Evolutionary conservation across 2,329 filamentous ascomycete genomes (phyloP).

Genomic region (Aureobasidium sp.): DNA sequence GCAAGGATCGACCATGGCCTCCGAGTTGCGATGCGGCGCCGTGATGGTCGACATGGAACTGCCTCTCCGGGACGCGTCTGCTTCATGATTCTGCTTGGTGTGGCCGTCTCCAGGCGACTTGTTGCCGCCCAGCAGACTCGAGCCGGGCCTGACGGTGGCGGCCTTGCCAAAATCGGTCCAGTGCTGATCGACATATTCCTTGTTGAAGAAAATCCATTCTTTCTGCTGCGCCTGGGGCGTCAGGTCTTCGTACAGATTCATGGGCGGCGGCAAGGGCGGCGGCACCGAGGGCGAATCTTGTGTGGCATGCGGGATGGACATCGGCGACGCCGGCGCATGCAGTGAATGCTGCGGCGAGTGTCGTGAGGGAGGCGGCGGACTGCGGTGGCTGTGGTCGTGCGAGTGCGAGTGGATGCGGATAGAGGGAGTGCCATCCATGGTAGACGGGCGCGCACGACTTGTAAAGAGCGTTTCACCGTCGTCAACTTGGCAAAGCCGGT

Average conservation of each 20-base stretch:
- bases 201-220: slow-evolving; percentile 57
- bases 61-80: slow-evolving; percentile 32
- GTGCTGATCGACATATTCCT: slow-evolving; percentile 31
- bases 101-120: slow-evolving; percentile 18
- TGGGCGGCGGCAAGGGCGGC: slow-evolving; percentile 59
- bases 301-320: slow-evolving; percentile 54
- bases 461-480: slow-evolving; percentile 8
- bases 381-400: slow-evolving; percentile 32
- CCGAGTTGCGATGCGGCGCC: slow-evolving; percentile 20
- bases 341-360: slow-evolving; percentile 32
- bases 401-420: slow-evolving; percentile 27
- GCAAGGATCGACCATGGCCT: slow-evolving; percentile 23
- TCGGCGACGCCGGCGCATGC: slow-evolving; percentile 44
- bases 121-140: slow-evolving; percentile 37
- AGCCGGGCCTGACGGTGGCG: slow-evolving; percentile 41
- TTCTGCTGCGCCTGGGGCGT: slow-evolving; percentile 49
- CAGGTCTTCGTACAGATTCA: slow-evolving; percentile 47
- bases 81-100: slow-evolving; percentile 19
- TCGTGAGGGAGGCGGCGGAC: slow-evolving; percentile 27
- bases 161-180: slow-evolving; percentile 41
- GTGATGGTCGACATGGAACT: slow-evolving; percentile 34
- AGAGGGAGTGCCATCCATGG: slow-evolving; percentile 23
- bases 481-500: slow-evolving; percentile 8
- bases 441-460: background rate
- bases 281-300: slow-evolving; percentile 42